Base-by-base conservation (phyloP, 2,329 filamentous ascomycete species). In the Exophiala sp. region DNA sequence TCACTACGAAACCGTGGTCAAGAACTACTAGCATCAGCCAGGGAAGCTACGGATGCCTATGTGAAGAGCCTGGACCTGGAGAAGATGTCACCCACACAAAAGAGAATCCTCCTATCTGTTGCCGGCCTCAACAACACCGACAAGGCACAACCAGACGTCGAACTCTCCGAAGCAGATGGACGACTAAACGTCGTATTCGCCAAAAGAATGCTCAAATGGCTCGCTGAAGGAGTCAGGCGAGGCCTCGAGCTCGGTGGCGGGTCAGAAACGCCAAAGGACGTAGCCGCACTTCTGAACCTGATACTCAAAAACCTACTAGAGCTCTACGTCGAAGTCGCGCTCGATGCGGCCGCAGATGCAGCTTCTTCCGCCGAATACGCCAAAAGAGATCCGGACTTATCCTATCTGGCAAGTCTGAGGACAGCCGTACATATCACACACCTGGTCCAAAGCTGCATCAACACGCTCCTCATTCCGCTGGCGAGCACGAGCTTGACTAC, bases 141-240 rank as follows among this genome's bases (percentile, higher is more conserved):
- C 57, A 84, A 81, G 60, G 66, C 69, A 20, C 88, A 89, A 69
- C 87, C 88, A 62, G 91, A 96, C 48, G 90, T 95, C 54, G 91
- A 95, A 67, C 88, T 97, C 32, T 86, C 87, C 0, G 94, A 97
- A 55, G 85, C 92, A 66, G 92, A 99, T 65, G 94, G 94, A 33
- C 79, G 84, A 52, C 76, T 97, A 21, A 92, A 86, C 62, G 78
- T 95, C 3, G 78, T 84, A n/a, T 91, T 88, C 68, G 89, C 91
- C n/a, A 97, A 97, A 73, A 83, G 94, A 53, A 99, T 99, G 91
- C 81, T 99, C 56, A 95, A 89, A 68, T 99, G 94, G 94, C 77
- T 99, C 38, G 94, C 94, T 2, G 94, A 99, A 75, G 91, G 89
- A 58, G 92, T 99, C 20, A 88, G 94, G 36, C 81, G 94, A 59